A percentile compares a stretch with the other conserved stretches of the same genome.
Evolutionary conservation across 2,329 filamentous ascomycete genomes (phyloP).

Genomic region (Fusarium ambrosium): DNA sequence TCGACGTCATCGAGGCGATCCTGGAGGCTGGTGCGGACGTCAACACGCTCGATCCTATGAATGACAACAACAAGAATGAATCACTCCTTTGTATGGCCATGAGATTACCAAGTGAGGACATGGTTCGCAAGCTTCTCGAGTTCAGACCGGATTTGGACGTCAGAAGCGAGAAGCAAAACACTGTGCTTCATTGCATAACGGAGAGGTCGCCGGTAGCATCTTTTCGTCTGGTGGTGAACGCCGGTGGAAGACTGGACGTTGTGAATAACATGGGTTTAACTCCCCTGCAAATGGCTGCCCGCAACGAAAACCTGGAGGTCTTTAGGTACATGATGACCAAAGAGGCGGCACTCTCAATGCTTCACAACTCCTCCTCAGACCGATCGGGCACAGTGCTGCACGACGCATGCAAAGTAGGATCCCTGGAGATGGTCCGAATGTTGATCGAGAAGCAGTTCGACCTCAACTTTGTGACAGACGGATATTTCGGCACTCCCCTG

Average conservation of each 20-base stretch:
- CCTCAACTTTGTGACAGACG: not conserved
- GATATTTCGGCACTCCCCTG: constrained; percentile 2
- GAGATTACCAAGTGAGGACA: not conserved
- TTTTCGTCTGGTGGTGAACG: constrained; percentile 11
- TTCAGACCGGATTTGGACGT: constrained; percentile 11
- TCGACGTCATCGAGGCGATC: not conserved
- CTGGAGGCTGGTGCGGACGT: constrained; percentile 19
- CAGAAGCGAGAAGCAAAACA: not conserved
- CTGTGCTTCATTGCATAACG: constrained; percentile 8
- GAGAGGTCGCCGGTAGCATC: not conserved
- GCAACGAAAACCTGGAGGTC: not conserved
- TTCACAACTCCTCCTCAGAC: not conserved
- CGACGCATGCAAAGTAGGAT: not conserved
- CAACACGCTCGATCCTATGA: not conserved
- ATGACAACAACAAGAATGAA: not conserved
- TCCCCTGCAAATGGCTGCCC: not conserved
- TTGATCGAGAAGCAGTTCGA: constrained; percentile 6
- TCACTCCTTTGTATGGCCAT: not conserved
- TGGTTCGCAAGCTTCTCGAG: constrained; percentile 15
- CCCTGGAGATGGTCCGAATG: not conserved
- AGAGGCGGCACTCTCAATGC: not conserved
- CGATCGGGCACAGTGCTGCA: not conserved
- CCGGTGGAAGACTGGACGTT: constrained; percentile 9
- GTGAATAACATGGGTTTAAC: not conserved
- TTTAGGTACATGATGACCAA: constrained; percentile 22